phyloP scores from a whole-genome alignment of 129 eudicot genomes.

The sunflower (Helianthus annuus) region HanXRQr2.0-SUNRISE NC_035444.2:93368557-93369056 shows the following conservation, averaged over 20 bases:
- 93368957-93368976: slow-evolving; percentile 49
- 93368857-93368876: slow-evolving; percentile 75
- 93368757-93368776: neutral
- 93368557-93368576: slow-evolving; percentile 60
- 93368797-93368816: slow-evolving; percentile 92
- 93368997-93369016: slow-evolving; percentile 45
- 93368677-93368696: slow-evolving; percentile 95
- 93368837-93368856: slow-evolving; percentile 84
- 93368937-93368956: slow-evolving; percentile 52
- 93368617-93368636: slow-evolving; percentile 66
- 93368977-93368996: slow-evolving; percentile 55
- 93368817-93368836: slow-evolving; percentile 82
- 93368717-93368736: slow-evolving; percentile 16
- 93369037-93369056: slow-evolving; percentile 43
- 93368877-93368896: slow-evolving; percentile 82
- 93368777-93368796: slow-evolving; percentile 18
- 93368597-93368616: slow-evolving; percentile 58
- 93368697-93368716: slow-evolving; percentile 93
- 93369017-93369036: slow-evolving; percentile 60
- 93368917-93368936: slow-evolving; percentile 50
- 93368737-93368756: neutral
- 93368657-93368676: slow-evolving; percentile 67
- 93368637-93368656: slow-evolving; percentile 66
- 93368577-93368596: slow-evolving; percentile 69
- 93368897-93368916: slow-evolving; percentile 38